Conservation (phyloP, 345 rosid species). For the Clausena lansium region DNA sequence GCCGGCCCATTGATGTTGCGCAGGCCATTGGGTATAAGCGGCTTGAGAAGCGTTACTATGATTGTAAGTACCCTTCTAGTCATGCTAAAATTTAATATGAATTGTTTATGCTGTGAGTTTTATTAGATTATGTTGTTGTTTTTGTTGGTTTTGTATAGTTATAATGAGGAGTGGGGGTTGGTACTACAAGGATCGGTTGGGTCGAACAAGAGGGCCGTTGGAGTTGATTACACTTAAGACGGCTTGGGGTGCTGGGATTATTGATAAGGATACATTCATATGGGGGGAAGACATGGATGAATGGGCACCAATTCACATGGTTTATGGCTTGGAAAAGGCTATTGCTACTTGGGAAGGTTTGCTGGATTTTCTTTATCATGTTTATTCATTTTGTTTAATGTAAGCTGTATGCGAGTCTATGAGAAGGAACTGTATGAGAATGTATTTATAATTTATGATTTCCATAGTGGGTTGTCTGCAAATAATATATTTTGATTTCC, state of each 20-base stretch:
- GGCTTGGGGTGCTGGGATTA: slow-evolving; percentile 87
- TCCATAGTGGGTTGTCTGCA: background rate
- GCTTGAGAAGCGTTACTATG: slow-evolving; percentile 84
- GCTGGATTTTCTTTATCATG: slow-evolving; percentile 6
- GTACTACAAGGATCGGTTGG: slow-evolving; percentile 89
- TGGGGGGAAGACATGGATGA: slow-evolving; percentile 97
- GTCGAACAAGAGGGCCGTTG: slow-evolving; percentile 87
- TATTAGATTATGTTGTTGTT: background rate
- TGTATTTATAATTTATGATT: background rate
- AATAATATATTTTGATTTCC: background rate
- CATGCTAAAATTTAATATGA: too few species aligned
- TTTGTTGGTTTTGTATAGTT: slow-evolving; percentile 33
- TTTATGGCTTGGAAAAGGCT: slow-evolving; percentile 87
- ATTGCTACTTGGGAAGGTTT: slow-evolving; percentile 98
- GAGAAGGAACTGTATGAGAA: background rate
- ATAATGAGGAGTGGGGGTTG: slow-evolving; percentile 84
- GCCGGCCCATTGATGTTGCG: slow-evolving; percentile 81
- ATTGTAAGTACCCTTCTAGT: slow-evolving; percentile 32
- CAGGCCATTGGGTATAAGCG: slow-evolving; percentile 89
- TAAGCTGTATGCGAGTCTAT: background rate
- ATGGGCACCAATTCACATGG: slow-evolving; percentile 96
- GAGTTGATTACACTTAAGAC: slow-evolving; percentile 86
- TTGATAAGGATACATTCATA: slow-evolving; percentile 86
- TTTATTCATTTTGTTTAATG: background rate
- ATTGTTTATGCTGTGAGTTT: background rate